Evolutionary conservation across 257 asterid genomes (phyloP).

Genomic region (Plantago elongata): DNA sequence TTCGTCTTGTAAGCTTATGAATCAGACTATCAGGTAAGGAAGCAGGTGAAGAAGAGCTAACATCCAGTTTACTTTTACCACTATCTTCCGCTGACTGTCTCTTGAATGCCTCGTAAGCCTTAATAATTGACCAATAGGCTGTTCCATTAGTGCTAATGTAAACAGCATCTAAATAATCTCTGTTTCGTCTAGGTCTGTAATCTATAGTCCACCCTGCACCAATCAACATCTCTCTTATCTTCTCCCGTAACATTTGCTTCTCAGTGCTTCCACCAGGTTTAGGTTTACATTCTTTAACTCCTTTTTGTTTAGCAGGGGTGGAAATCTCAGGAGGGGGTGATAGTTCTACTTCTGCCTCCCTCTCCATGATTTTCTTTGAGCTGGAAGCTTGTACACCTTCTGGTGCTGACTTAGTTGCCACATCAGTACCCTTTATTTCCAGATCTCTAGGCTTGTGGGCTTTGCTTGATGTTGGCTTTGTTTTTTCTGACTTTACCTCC

Average conservation of each 20-base stretch:
- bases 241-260: slow-evolving; percentile 83
- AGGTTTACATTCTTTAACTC: slow-evolving; percentile 45
- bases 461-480: slow-evolving; percentile 32
- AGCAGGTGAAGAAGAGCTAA: slow-evolving; percentile 54
- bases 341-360: slow-evolving; percentile 34
- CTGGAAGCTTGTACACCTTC: slow-evolving; percentile 45
- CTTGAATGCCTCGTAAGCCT: slow-evolving; percentile 92
- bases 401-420: slow-evolving; percentile 62
- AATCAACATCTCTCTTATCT: slow-evolving; percentile 75
- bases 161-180: slow-evolving; percentile 95
- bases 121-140: slow-evolving; percentile 92
- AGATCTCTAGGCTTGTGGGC: slow-evolving; percentile 31
- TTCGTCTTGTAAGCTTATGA: slow-evolving; percentile 82
- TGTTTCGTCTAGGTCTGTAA: slow-evolving; percentile 87
- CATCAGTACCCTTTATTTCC: slow-evolving; percentile 51
- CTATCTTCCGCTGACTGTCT: slow-evolving; percentile 58
- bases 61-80: slow-evolving; percentile 32
- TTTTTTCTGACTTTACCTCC: slow-evolving; percentile 37
- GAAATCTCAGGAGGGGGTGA: slow-evolving; percentile 31
- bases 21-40: slow-evolving; percentile 73
- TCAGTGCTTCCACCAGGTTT: slow-evolving; percentile 87
- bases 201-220: slow-evolving; percentile 90
- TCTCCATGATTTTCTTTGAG: slow-evolving; percentile 53
- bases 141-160: slow-evolving; percentile 86
- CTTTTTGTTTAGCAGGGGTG: slow-evolving; percentile 37